phyloP scores from a whole-genome alignment of 2,329 filamentous ascomycete species.

The Geosmithia morbida region DNA sequence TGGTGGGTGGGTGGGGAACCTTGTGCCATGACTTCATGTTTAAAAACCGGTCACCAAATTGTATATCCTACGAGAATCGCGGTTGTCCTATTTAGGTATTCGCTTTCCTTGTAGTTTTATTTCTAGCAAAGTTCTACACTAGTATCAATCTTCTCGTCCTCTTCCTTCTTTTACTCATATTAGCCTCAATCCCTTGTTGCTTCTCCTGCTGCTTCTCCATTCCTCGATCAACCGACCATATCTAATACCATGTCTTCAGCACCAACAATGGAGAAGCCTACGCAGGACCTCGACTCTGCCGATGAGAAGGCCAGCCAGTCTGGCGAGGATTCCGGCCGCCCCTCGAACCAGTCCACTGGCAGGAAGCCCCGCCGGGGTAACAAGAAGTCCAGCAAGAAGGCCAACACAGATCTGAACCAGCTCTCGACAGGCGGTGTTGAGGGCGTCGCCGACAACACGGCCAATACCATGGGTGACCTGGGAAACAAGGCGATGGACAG shows the following conservation, averaged over 20 bases:
- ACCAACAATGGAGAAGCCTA: constrained; percentile 5
- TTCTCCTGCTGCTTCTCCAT: neutral
- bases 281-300: constrained; percentile 2
- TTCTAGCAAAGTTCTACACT: too few species aligned
- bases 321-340: constrained; percentile 1
- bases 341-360: constrained; percentile 1
- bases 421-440: constrained; percentile 15
- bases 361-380: constrained; percentile 2
- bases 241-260: constrained; percentile 1
- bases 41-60: neutral
- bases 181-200: too few species aligned
- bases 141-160: neutral
- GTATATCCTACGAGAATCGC: neutral
- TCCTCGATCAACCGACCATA: neutral
- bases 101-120: neutral
- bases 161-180: neutral
- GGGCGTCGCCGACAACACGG: constrained; percentile 21
- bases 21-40: neutral
- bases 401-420: constrained; percentile 17
- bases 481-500: constrained; percentile 21
- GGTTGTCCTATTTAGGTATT: neutral
- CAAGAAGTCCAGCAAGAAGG: constrained; percentile 14
- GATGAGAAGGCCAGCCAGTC: neutral
- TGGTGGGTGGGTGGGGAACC: too few species aligned
- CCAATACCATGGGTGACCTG: constrained; percentile 24